A percentile compares a stretch with the other conserved stretches of the same genome.
Conservation (phyloP, 78 protist genomes). For the Acrasis kona region DNA sequence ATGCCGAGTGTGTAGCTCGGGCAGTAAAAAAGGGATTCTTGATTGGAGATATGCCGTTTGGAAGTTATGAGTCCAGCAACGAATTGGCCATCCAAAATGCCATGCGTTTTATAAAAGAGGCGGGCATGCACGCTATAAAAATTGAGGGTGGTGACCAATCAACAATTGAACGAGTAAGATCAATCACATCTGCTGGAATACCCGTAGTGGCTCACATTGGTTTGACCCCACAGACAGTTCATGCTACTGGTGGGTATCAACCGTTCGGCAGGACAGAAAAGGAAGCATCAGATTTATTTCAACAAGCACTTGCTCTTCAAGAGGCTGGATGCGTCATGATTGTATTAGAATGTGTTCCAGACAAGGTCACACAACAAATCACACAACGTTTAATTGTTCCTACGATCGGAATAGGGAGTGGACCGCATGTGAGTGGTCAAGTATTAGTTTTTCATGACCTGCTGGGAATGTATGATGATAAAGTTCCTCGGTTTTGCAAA, state of each 20-base stretch:
- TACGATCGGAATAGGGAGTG: conserved; percentile 92
- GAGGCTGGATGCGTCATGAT: conserved; percentile 77
- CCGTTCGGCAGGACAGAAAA: conserved; percentile 51
- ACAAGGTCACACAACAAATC: conserved; percentile 41
- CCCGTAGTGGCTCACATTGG: conserved; percentile 90
- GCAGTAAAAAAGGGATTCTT: conserved; percentile 52
- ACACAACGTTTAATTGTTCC: conserved; percentile 59
- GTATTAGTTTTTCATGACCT: conserved; percentile 80
- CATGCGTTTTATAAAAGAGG: conserved; percentile 58
- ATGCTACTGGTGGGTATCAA: conserved; percentile 73
- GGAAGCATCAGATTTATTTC: conserved; percentile 36
- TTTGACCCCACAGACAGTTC: conserved; percentile 75
- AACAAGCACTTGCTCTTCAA: conserved; percentile 75
- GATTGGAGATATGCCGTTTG: conserved; percentile 91
- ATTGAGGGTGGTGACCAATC: conserved; percentile 71
- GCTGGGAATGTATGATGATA: conserved; percentile 61
- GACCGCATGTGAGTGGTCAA: conserved; percentile 70
- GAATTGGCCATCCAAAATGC: conserved; percentile 68
- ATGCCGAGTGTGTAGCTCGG: conserved; percentile 55
- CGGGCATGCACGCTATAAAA: conserved; percentile 73
- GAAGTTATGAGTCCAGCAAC: conserved; percentile 49
- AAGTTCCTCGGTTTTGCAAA: conserved; percentile 61
- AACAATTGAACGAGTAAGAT: conserved; percentile 1
- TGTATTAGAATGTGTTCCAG: conserved; percentile 85
- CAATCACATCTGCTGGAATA: conserved; percentile 67